phyloP scores from a whole-genome alignment of 352 stramenopile species.

The Halophytophthora batemanensis region DNA sequence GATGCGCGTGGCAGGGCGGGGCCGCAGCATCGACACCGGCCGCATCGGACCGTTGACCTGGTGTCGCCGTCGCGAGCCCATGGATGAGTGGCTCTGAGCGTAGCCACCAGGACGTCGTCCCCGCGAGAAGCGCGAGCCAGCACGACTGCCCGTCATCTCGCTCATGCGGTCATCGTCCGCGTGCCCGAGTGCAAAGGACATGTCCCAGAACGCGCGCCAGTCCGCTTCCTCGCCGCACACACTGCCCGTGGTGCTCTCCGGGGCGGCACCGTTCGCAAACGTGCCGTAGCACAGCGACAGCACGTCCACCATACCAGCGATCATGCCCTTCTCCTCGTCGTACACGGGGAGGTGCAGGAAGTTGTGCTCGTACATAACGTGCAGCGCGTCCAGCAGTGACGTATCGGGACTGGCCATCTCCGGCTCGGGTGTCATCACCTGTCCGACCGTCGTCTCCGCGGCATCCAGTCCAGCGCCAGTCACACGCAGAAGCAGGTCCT shows the following conservation, averaged over 20 bases:
- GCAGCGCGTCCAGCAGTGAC: slow-evolving; percentile 94
- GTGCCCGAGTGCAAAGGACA: slow-evolving; percentile 75
- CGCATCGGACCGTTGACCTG: slow-evolving; percentile 66
- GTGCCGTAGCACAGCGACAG: slow-evolving; percentile 87
- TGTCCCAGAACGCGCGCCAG: slow-evolving; percentile 88
- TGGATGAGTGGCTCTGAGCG: slow-evolving; percentile 39
- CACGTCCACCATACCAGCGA: slow-evolving; percentile 85
- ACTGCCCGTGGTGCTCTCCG: slow-evolving; percentile 28
- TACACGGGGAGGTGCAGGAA: slow-evolving; percentile 97
- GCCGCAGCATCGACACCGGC: slow-evolving; percentile 76
- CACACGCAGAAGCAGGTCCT: slow-evolving; percentile 96
- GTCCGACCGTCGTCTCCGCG: slow-evolving; percentile 84
- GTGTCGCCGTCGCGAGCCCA: slow-evolving; percentile 41
- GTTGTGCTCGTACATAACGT: slow-evolving; percentile 98
- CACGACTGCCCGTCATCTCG: slow-evolving; percentile 44
- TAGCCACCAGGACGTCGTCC: slow-evolving; percentile 31
- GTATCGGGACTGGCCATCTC: slow-evolving; percentile 91
- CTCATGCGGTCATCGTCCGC: slow-evolving; percentile 74
- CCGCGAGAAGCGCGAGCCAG: slow-evolving; percentile 45
- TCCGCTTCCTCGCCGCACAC: slow-evolving; percentile 51
- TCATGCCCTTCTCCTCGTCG: slow-evolving; percentile 67
- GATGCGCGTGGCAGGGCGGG: slow-evolving; percentile 77
- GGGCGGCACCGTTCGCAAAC: slow-evolving; percentile 64
- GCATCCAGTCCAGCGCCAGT: slow-evolving; percentile 91
- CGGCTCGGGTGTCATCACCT: slow-evolving; percentile 97